These are phyloP conservation scores for Eucalyptus curtisii DNA, from an alignment of 345 rosid genomes.

Conservation along the genomic window DNA sequence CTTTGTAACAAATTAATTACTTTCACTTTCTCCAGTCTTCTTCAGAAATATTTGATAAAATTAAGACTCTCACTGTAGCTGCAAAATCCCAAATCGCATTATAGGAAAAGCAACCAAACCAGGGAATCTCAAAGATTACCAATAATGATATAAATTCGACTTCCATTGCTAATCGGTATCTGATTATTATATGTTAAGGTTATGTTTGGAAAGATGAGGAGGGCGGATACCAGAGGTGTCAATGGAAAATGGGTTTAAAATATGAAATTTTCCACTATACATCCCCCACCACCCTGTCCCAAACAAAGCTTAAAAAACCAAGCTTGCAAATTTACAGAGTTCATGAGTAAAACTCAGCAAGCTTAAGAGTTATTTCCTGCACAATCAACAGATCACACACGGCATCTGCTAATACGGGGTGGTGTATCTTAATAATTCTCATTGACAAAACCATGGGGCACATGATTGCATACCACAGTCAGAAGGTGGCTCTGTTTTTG, in stretches of 20 bases:
- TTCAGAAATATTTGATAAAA: background rate
- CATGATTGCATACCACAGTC: conserved; percentile 30
- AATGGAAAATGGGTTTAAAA: background rate
- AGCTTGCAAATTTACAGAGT: background rate
- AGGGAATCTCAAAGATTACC: background rate
- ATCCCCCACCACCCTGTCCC: background rate
- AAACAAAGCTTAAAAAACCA: background rate
- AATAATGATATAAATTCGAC: background rate
- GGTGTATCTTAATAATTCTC: background rate
- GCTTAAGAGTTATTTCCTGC: background rate
- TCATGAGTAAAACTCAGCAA: background rate
- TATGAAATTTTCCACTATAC: background rate
- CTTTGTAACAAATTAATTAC: background rate
- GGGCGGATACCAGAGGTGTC: background rate
- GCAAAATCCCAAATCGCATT: background rate
- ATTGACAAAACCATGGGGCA: background rate
- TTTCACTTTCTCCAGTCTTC: background rate
- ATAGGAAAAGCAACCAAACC: background rate
- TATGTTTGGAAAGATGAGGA: background rate
- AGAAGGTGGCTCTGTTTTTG: conserved; percentile 38
- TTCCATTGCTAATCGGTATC: background rate
- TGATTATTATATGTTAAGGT: background rate
- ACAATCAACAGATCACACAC: background rate
- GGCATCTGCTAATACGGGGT: background rate
- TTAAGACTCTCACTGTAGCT: background rate